Base-by-base conservation (phyloP, 2,329 filamentous ascomycete genomes). In the Paraconiothyrium brasiliense region DNA sequence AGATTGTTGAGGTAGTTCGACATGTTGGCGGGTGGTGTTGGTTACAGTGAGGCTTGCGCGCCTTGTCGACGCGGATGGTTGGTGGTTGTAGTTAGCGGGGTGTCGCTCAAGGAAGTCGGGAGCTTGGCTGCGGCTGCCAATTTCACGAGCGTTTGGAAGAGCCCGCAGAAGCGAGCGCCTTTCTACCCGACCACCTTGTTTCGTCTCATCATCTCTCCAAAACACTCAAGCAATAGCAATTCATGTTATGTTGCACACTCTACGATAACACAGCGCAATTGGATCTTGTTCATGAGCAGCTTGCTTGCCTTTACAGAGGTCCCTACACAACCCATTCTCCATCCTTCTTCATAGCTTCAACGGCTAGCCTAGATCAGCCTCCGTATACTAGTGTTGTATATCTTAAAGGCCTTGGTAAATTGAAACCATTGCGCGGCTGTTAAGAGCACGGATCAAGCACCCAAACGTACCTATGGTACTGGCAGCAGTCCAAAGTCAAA, bases 1-100 rank as follows among this genome's bases (percentile, higher is more conserved):
- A 88, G 85, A 75, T 90, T 92, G 73, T 89, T 91, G 81, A 96
- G 91, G 85, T 94, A 96, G 70, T 90, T 91, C 72, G 91, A 86
- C 77, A 79, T 79, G 57, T 35, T 24, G 52, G 10, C 6, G n/a
- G 48, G 37, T 32, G 34, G 44, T 16, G 2, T 41, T n/a, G 39
- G 37, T 7, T 16, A n/a, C 16, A 41, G 5, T 7, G 14, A 41
- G 16, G 14, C 39, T 41, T 41, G 39, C 39, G 16, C 39, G 39
- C 39, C 39, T 41, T 41, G 39, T 41, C 14, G 39, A 41, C 27
- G 48, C 39, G 39, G 39, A 14, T 27, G 37, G 55, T 43, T 39
- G 56, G 22, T 16, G 6, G 44, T 27, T 32, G 37, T 47, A 16
- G 35, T 32, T 51, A 3, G 44, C 22, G 35, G 47, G 35, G 24